Base-by-base conservation (phyloP, 257 asterid genomes). In the Nicotiana undulata region DNA sequence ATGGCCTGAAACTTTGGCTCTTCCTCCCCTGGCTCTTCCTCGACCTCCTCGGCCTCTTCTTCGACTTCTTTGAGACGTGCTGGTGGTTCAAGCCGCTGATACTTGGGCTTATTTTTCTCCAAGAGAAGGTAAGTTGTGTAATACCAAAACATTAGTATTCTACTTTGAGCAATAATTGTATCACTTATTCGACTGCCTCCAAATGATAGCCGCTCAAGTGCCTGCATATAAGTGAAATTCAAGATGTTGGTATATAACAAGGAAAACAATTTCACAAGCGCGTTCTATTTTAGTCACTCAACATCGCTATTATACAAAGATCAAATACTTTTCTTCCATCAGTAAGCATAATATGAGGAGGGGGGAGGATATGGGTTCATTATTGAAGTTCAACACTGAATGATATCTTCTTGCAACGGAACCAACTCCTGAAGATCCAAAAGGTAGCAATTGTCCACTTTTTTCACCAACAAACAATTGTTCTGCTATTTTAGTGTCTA, bases 81-180 rank as follows among this genome's bases (percentile, higher is more conserved):
- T 79, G 93, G 93, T 56, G 78, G 88, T 88, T 91, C 91, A 46
- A 96, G 98, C 80, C 82, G 90, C 86, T 93, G 98, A 85, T 89
- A 96, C 83, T 89, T 93, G 34, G 97, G 98, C 58, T 94, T 96
- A 31, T 96, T 96, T 89, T 88, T 96, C 93, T 94, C 92, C 87
- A 96, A 90, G 85, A 96, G 91, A 80, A 92, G 93, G 87, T 88
- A 96, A 5, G 98, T 92, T 13, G 96, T 91, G 91, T 88, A 93
- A 80, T 95, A 92, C 99, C 98, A 93, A 80, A 96, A 93, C 31
- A 92, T 55, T 46, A 94, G 86, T 20, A 96, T 96, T 89, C 95
- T 89, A 70, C 94, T 90, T 87, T 96, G 98, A 84, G 99, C 97
- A 61, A 84, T 77, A 66, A 88, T 74, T 6, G 98, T 96, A 52